These are phyloP conservation scores for Neofusicoccum cordaticola DNA, from an alignment of 2,329 filamentous ascomycete species.

Conservation along the genomic window DNA sequence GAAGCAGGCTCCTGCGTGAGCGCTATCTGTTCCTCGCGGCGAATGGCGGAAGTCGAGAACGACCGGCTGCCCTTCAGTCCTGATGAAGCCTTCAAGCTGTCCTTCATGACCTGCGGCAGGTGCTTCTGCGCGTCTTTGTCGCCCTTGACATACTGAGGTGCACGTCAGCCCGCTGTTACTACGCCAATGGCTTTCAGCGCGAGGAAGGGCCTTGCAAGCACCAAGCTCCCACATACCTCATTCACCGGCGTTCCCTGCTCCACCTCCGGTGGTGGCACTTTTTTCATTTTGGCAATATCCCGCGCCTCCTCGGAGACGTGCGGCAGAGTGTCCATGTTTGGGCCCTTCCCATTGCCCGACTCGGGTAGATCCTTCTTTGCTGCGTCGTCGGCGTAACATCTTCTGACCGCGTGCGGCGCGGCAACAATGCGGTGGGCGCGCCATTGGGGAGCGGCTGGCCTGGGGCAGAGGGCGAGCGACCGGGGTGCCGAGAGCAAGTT, in stretches of 20 bases:
- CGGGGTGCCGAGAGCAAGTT: slow-evolving; percentile 31
- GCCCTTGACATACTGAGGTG: slow-evolving; percentile 58
- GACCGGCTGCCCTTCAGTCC: slow-evolving; percentile 48
- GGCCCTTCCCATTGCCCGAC: slow-evolving; percentile 29
- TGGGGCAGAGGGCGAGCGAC: slow-evolving; percentile 33
- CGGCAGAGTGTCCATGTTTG: slow-evolving; percentile 44
- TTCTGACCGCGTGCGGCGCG: neutral
- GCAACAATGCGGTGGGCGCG: slow-evolving; percentile 24
- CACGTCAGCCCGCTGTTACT: slow-evolving; percentile 15
- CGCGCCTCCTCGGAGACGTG: slow-evolving; percentile 66
- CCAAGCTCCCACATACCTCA: slow-evolving; percentile 50
- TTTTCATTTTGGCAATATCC: slow-evolving; percentile 57
- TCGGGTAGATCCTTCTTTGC: slow-evolving; percentile 32
- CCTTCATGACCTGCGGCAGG: slow-evolving; percentile 65
- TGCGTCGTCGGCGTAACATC: slow-evolving; percentile 24
- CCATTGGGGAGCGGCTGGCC: slow-evolving; percentile 27
- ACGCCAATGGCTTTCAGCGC: slow-evolving; percentile 13
- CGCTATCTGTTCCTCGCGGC: slow-evolving; percentile 24
- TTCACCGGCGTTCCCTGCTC: slow-evolving; percentile 62
- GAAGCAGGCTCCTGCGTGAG: slow-evolving; percentile 20
- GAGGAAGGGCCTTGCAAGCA: neutral
- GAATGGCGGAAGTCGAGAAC: slow-evolving; percentile 56
- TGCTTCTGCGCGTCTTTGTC: slow-evolving; percentile 61
- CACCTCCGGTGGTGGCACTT: slow-evolving; percentile 58
- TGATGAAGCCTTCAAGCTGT: slow-evolving; percentile 48